A percentile compares a stretch with the other conserved stretches of the same genome.
Evolutionary conservation across 1,284 basidiomycete genomes (phyloP).

Genomic region (Cutaneotrichosporon sp.): DNA sequence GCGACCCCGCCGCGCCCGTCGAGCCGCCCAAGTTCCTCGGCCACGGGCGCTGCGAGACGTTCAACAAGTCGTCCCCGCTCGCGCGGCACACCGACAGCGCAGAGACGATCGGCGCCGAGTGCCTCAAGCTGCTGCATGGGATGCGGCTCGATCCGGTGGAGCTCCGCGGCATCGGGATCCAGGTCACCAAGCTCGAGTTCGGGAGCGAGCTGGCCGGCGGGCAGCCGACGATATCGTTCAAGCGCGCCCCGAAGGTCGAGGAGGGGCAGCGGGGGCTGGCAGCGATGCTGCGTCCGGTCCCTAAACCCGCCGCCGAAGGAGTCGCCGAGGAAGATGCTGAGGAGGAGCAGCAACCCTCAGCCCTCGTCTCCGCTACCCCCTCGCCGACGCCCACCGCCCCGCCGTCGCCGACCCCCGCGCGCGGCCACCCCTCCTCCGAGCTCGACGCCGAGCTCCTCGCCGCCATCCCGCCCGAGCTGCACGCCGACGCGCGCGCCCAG

Average conservation of each 20-base stretch:
- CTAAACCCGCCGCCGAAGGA: no score
- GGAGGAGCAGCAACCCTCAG: background rate
- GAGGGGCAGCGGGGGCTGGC: background rate
- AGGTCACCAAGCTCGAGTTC: slow-evolving; percentile 82
- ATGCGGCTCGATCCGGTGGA: slow-evolving; percentile 80
- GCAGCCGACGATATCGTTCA: slow-evolving; percentile 38
- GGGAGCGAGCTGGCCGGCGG: slow-evolving; percentile 31
- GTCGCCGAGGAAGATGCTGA: no score
- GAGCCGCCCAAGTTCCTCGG: slow-evolving; percentile 98
- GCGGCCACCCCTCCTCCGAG: slow-evolving; percentile 24
- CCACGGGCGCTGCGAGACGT: slow-evolving; percentile 82
- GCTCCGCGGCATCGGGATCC: slow-evolving; percentile 88
- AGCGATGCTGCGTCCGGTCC: background rate
- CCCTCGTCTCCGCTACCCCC: background rate
- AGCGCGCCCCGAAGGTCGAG: background rate
- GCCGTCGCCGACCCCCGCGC: background rate
- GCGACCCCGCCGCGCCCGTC: slow-evolving; percentile 79
- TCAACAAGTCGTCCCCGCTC: slow-evolving; percentile 71
- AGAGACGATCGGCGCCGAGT: slow-evolving; percentile 70
- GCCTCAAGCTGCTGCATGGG: slow-evolving; percentile 71
- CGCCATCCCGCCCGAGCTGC: slow-evolving; percentile 38
- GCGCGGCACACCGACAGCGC: slow-evolving; percentile 72
- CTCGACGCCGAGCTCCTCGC: slow-evolving; percentile 48
- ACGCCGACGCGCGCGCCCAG: slow-evolving; percentile 36
- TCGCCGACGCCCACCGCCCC: background rate